Conservation (phyloP, 2,329 filamentous ascomycete genomes). For the Botryotinia convoluta region DNA sequence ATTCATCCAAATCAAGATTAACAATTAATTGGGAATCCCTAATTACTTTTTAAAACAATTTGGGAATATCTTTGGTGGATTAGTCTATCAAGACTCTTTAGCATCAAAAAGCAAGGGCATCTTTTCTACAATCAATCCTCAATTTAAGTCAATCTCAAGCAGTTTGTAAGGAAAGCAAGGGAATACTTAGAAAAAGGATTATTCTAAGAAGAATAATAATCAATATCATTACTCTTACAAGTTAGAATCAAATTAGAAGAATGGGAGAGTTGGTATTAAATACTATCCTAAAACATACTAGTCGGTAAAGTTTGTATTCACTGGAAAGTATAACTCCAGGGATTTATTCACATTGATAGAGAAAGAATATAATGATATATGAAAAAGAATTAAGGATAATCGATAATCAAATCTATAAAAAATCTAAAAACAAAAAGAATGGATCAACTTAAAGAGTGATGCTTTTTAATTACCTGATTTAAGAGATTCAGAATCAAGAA, state of each 20-base stretch:
- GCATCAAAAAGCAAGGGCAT: fast-evolving
- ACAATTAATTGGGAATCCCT: too few species aligned
- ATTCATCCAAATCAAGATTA: fast-evolving
- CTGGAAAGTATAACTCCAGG: fast-evolving
- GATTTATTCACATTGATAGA: too few species aligned
- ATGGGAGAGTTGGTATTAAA: fast-evolving
- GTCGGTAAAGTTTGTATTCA: too few species aligned
- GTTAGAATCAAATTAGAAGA: fast-evolving
- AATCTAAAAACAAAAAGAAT: fast-evolving
- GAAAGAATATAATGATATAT: too few species aligned
- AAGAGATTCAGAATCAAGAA: fast-evolving
- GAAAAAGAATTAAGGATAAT: too few species aligned
- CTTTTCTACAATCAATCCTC: fast-evolving
- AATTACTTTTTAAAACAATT: too few species aligned
- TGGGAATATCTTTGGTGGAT: fast-evolving
- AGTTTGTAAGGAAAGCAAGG: too few species aligned
- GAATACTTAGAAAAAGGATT: fast-evolving
- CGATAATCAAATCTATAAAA: too few species aligned
- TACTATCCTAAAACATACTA: too few species aligned
- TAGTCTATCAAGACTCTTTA: too few species aligned
- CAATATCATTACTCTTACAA: fast-evolving
- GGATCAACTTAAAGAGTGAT: too few species aligned
- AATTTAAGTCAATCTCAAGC: fast-evolving
- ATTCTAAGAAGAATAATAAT: fast-evolving
- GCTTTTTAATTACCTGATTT: too few species aligned